Evolutionary conservation across 1,284 basidiomycete species (phyloP), one percentile per base, ranked within the genome.

Genomic region (Butyriboletus appendiculatus): DNA sequence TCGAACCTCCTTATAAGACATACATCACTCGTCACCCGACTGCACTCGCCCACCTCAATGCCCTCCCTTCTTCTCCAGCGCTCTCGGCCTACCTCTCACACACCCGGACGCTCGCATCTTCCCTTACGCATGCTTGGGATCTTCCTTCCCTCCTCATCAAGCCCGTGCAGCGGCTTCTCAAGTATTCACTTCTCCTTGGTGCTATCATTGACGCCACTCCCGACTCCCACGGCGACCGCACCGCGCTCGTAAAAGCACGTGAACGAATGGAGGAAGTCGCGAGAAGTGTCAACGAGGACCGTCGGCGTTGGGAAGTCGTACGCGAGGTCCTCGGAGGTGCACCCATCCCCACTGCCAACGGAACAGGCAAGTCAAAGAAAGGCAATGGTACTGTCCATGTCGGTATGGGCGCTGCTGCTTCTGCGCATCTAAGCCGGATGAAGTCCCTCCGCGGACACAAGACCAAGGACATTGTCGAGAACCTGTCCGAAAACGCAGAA

Each of bases 41-140:
- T 4, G 92, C 94, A 4, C 79, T 92, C 50, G 76, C 82, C 20
- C 90, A 91, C 57, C 80, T 94, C 22, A 75, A 80, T 51, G 67
- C 77, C n/a, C 70, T 86, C 15, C 78, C 79, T 10, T 73, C 78
- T 57, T 83, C 83, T 1, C 80, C 82, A 43, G 52, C 66, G 11
- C 62, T 68, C 33, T 73, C 76, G 4, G 73, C 79, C 1, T 91
- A 92, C 70, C 78, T 94, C 33, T 70, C 81, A 15, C 84, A 86
- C 24, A 90, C 88, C 26, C 85, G 86, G 67, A 75, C 75, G 5
- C 76, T 86, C 38, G 86, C 92, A 15, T 83, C 88, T 20, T 79
- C 82, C 5, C 80, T 88, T 43, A 91, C 94, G 0, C 90, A 94
- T 64, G 92, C 94, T 1, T 98, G 95, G 96, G 95, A 98, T 70